Evolutionary conservation across 495 filamentous ascomycete genomes (phyloP).

Genomic region (Niebla homalea): DNA sequence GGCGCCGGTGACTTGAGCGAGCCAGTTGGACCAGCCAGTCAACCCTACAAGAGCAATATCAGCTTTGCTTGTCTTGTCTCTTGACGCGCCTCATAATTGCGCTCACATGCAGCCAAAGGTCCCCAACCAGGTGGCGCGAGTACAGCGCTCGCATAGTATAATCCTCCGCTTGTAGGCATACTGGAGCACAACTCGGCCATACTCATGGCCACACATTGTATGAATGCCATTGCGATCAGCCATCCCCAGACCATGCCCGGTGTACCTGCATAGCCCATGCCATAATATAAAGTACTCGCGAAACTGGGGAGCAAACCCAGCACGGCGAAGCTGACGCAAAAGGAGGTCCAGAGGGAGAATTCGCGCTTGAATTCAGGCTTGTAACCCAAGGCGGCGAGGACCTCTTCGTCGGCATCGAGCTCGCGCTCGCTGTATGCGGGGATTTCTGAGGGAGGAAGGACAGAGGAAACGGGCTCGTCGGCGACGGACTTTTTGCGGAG

Average conservation of each 20-base stretch:
- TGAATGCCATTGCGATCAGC: conserved; percentile 62
- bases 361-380: conserved; percentile 74
- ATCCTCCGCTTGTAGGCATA: conserved; percentile 60
- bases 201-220: conserved; percentile 55
- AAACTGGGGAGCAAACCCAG: conserved; percentile 62
- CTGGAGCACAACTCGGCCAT: conserved; percentile 56
- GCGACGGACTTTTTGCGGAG: conserved; percentile 19
- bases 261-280: conserved; percentile 70
- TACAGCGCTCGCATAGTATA: conserved; percentile 69
- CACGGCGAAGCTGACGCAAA: conserved; percentile 67
- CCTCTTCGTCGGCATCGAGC: conserved; percentile 47
- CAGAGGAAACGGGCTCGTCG: conserved; percentile 51
- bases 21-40: conserved; percentile 67
- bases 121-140: conserved; percentile 63
- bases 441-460: conserved; percentile 51
- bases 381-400: conserved; percentile 58
- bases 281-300: conserved; percentile 63
- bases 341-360: conserved; percentile 72
- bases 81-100: conserved; percentile 5
- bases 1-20: conserved; percentile 56
- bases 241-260: conserved; percentile 79
- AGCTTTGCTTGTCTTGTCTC: conserved; percentile 2
- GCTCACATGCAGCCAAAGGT: conserved; percentile 51
- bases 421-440: conserved; percentile 38
- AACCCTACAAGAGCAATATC: conserved; percentile 29